These are phyloP conservation scores for Pyricularia grisea DNA, from an alignment of 2,329 filamentous ascomycete genomes.

Conservation along the genomic window DNA sequence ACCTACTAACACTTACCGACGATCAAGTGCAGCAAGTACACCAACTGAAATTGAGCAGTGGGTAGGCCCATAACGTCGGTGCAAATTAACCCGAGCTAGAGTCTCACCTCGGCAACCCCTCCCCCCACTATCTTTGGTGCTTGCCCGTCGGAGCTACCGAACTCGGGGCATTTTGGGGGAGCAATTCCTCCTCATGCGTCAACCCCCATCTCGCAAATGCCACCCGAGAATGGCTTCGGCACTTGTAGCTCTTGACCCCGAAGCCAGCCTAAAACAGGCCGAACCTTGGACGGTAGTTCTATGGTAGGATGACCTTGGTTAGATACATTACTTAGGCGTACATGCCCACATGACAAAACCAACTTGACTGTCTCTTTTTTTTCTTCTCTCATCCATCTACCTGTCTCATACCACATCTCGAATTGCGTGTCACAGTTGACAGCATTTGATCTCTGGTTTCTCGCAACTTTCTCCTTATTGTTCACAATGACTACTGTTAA, in stretches of 20 bases:
- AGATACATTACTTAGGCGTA: background rate
- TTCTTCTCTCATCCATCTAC: background rate
- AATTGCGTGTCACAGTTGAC: background rate
- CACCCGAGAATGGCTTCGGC: background rate
- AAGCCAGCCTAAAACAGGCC: background rate
- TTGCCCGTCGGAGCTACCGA: background rate
- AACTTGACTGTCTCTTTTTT: background rate
- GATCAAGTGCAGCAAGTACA: too few relatives aligned
- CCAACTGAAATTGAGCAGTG: too few relatives aligned
- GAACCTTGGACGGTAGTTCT: background rate
- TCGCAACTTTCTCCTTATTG: background rate
- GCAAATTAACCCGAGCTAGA: too few relatives aligned
- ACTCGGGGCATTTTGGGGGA: background rate
- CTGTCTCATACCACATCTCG: background rate
- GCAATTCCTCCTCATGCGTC: background rate
- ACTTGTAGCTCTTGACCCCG: background rate
- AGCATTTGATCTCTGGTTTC: background rate
- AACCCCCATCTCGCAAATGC: background rate
- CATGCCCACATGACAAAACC: background rate
- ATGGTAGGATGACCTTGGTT: background rate
- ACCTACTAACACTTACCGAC: too few relatives aligned
- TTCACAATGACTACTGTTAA: constrained; percentile 37
- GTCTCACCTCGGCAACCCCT: background rate
- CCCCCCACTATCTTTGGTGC: background rate
- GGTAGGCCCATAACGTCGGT: too few relatives aligned